Conservation (phyloP, 2,329 filamentous ascomycete genomes). For the Nannizziopsis arthrosporioides region DNA sequence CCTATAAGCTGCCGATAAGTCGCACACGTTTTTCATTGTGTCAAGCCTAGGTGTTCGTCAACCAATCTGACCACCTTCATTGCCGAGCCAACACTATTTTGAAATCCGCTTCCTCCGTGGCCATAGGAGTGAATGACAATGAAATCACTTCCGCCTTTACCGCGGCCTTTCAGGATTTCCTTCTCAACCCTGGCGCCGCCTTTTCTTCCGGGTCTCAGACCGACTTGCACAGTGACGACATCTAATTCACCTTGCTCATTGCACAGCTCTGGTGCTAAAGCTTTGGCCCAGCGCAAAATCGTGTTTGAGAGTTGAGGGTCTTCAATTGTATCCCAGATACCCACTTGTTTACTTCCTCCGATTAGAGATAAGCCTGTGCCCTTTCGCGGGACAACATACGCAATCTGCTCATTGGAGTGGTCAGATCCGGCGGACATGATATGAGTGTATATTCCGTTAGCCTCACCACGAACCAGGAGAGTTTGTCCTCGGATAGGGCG, state of each 20-base stretch:
- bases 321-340: slow-evolving; percentile 24
- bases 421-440: slow-evolving; percentile 4
- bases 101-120: slow-evolving; percentile 37
- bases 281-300: slow-evolving; percentile 29
- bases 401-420: slow-evolving; percentile 20
- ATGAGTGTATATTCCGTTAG: slow-evolving; percentile 21
- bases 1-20: too few relatives aligned
- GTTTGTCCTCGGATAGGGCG: slow-evolving; percentile 39
- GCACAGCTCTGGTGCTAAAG: slow-evolving; percentile 27
- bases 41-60: neutral
- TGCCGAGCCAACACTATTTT: slow-evolving; percentile 21
- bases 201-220: slow-evolving; percentile 34
- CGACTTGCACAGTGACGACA: slow-evolving; percentile 33
- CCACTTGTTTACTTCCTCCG: slow-evolving; percentile 36
- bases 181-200: slow-evolving; percentile 35
- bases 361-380: slow-evolving; percentile 33
- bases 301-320: slow-evolving; percentile 25
- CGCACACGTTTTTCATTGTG: neutral
- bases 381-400: slow-evolving; percentile 35
- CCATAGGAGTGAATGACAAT: slow-evolving; percentile 39
- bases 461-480: slow-evolving; percentile 35
- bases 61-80: slow-evolving; percentile 17
- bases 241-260: slow-evolving; percentile 31
- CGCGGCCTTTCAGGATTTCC: slow-evolving; percentile 24
- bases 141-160: slow-evolving; percentile 7